Evolutionary conservation across 148 eudicot species (phyloP).

Genomic region (Camellia sinensis): DNA sequence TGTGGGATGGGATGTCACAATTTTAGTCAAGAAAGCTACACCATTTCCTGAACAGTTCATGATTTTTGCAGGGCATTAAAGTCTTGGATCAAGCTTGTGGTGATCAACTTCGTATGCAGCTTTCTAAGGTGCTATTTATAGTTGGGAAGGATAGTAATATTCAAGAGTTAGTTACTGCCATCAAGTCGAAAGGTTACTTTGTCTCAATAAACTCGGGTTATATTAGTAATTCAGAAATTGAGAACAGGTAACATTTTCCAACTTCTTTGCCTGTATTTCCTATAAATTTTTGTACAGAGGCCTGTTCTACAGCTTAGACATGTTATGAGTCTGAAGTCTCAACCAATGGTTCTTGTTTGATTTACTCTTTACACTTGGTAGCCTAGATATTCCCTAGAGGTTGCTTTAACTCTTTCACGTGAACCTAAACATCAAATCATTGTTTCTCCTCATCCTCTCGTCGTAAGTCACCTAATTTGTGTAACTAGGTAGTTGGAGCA

Average conservation of each 20-base stretch:
- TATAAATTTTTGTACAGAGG: background rate
- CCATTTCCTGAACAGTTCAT: background rate
- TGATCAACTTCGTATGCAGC: conserved; percentile 2
- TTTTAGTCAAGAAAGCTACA: background rate
- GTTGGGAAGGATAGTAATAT: background rate
- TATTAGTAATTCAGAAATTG: background rate
- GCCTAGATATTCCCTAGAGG: background rate
- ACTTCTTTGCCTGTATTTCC: background rate
- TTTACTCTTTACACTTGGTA: background rate
- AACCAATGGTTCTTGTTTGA: background rate
- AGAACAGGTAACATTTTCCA: conserved; percentile 10
- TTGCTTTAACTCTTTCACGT: background rate
- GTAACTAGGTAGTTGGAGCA: background rate
- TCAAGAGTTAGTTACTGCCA: conserved; percentile 9
- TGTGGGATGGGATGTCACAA: background rate
- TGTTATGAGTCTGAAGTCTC: too few species aligned
- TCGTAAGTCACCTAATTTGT: background rate
- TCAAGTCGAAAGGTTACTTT: conserved; percentile 13
- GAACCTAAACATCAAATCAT: background rate
- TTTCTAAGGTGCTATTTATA: conserved; percentile 15
- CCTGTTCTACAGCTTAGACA: background rate
- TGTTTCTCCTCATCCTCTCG: background rate
- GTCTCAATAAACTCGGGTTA: background rate
- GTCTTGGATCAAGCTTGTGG: conserved; percentile 14
- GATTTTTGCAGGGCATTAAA: conserved; percentile 12